These are phyloP conservation scores for Hypoxylon sp. DNA, from an alignment of 2,329 filamentous ascomycete genomes.

Conservation along the genomic window DNA sequence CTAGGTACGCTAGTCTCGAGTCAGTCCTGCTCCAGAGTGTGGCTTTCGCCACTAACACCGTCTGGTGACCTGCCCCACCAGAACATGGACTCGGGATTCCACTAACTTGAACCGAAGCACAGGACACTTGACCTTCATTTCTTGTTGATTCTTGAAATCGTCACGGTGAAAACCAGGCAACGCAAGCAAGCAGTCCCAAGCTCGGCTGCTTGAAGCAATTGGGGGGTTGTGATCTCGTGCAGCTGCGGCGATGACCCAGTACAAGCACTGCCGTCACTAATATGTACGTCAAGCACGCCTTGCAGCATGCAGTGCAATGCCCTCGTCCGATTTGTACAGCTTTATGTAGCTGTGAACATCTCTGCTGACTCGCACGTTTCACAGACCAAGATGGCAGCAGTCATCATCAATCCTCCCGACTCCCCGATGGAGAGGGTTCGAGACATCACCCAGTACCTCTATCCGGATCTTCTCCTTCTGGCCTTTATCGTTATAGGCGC, in stretches of 20 bases:
- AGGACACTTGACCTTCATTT: slow-evolving; percentile 44
- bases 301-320: slow-evolving; percentile 51
- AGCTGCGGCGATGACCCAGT: slow-evolving; percentile 48
- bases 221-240: slow-evolving; percentile 41
- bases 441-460: slow-evolving; percentile 62
- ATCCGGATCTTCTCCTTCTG: slow-evolving; percentile 64
- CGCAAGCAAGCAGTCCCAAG: slow-evolving; percentile 32
- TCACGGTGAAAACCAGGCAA: slow-evolving; percentile 29
- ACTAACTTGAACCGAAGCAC: slow-evolving; percentile 44
- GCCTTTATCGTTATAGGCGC: slow-evolving; percentile 64
- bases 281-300: slow-evolving; percentile 50
- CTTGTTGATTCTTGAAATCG: slow-evolving; percentile 35
- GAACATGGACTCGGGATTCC: slow-evolving; percentile 45
- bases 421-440: slow-evolving; percentile 58
- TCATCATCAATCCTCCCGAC: slow-evolving; percentile 47
- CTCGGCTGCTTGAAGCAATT: slow-evolving; percentile 39
- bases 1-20: slow-evolving; percentile 46
- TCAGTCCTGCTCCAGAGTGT: slow-evolving; percentile 45
- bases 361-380: slow-evolving; percentile 43
- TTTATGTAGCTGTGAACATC: slow-evolving; percentile 33
- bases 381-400: slow-evolving; percentile 50
- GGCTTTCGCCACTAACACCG: slow-evolving; percentile 50
- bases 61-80: slow-evolving; percentile 50
- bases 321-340: slow-evolving; percentile 43
- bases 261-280: slow-evolving; percentile 45